These are phyloP conservation scores for Elaphomyces granulatus DNA, from an alignment of 495 filamentous ascomycete genomes.

Conservation along the genomic window DNA sequence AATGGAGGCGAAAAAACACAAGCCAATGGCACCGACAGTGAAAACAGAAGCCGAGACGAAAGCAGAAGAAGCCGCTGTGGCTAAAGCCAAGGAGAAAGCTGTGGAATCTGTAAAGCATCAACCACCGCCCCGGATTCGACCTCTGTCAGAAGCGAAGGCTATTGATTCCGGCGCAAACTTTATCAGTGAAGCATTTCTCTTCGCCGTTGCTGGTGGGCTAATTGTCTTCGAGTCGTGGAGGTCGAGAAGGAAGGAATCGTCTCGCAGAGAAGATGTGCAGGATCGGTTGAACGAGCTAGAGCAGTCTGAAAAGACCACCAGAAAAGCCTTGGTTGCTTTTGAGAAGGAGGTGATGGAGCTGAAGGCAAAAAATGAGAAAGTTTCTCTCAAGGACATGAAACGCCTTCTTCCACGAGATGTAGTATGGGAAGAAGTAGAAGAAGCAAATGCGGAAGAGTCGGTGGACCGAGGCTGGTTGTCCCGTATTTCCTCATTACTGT, in stretches of 20 bases:
- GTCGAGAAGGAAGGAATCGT: conserved; percentile 61
- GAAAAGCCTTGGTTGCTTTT: conserved; percentile 44
- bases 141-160: conserved; percentile 80
- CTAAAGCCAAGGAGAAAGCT: conserved; percentile 35
- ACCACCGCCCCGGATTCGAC: conserved; percentile 44
- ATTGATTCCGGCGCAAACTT: conserved; percentile 95
- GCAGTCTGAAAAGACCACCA: conserved; percentile 42
- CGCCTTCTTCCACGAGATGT: conserved; percentile 30
- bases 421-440: conserved; percentile 27
- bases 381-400: conserved; percentile 12
- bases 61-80: conserved; percentile 41
- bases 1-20: conserved; percentile 40
- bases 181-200: conserved; percentile 79
- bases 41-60: conserved; percentile 62
- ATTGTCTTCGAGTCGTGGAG: conserved; percentile 73
- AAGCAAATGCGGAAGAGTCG: conserved; percentile 16
- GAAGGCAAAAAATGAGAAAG: conserved; percentile 29
- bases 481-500: conserved; percentile 21
- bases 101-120: conserved; percentile 30
- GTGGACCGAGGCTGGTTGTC: conserved; percentile 21
- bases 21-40: conserved; percentile 59
- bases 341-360: conserved; percentile 53
- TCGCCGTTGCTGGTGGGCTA: conserved; percentile 61
- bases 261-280: conserved; percentile 58
- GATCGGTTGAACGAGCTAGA: conserved; percentile 52